Evolutionary conservation across 306 rosid species (phyloP).

Genomic region (Comarum palustre): DNA sequence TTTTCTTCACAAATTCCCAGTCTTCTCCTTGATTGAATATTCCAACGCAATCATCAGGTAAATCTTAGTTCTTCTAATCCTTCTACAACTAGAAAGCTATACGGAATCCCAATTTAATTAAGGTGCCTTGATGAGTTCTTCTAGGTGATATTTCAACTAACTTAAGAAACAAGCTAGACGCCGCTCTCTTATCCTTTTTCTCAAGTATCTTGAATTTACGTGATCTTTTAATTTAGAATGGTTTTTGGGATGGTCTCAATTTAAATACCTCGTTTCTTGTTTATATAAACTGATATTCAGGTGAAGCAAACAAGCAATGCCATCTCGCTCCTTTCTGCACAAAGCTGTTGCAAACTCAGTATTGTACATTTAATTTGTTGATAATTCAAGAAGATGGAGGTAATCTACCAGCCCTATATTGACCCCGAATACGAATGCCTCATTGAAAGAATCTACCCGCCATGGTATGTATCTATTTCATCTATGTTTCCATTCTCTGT

Average conservation of each 20-base stretch:
- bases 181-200: constrained; percentile 20
- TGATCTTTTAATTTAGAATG: constrained; percentile 6
- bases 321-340: constrained; percentile 1
- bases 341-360: background rate
- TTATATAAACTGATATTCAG: constrained; percentile 2
- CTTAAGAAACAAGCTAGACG: constrained; percentile 36
- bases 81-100: background rate
- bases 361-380: background rate
- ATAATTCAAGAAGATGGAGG: constrained; percentile 44
- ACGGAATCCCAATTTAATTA: background rate
- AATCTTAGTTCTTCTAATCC: constrained; percentile 4
- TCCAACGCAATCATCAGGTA: background rate
- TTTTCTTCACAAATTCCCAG: background rate
- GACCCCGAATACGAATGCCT: constrained; percentile 69
- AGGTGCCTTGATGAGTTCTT: background rate
- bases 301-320: constrained; percentile 12
- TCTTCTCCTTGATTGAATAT: constrained; percentile 10
- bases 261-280: background rate
- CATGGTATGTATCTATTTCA: constrained; percentile 45
- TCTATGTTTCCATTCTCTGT: background rate
- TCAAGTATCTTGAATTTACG: constrained; percentile 6
- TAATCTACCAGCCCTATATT: constrained; percentile 49
- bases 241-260: constrained; percentile 10
- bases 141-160: background rate
- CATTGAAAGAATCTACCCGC: constrained; percentile 82